Evolutionary conservation across 106 monocot genomes (phyloP), one percentile per base, ranked within the genome.

Genomic region (Allium cepa): DNA sequence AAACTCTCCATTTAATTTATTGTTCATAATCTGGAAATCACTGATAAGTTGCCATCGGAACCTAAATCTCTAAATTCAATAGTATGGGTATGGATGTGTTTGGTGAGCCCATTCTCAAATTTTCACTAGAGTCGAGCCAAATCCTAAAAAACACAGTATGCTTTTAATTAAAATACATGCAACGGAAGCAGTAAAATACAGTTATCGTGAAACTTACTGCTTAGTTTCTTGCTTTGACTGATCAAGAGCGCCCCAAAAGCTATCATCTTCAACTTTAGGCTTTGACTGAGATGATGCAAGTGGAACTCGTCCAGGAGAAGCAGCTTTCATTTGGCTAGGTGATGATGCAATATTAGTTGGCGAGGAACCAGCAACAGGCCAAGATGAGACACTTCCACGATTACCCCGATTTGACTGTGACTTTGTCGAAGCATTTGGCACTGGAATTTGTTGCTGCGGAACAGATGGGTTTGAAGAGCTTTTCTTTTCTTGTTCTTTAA

Each of bases 241-340:
- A 72, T 93, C 82, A 28, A 78, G 63, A 63, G 93, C 87, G 8
- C 99, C 99, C 99, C 99, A 99, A 56, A 99, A 99, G 27, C 92
- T 77, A 79, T 99, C 99, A 77, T 97, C 96, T 69, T 99, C 99
- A 9, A 60, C 56, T 76, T 69, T 79, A 14, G 80, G 50, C 79
- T 87, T 93, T 36, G 79, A 58, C 14, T 63, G 79, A 64, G 62
- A 58, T 46, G 79, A 76, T 73, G 65, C 10, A 70, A 74, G 61
- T n/a, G 74, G 60, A 56, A 26, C 46, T 1, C 14, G 68, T 10
- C 47, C 49, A 68, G 68, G 68, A 68, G 68, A 68, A 68, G 53
- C 69, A 1, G 53, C 69, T 69, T 86, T 77, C 7, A 49, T 72
- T 65, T 82, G 78, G 17, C 57, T 63, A 47, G 86, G 61, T 63